Evolutionary conservation across 2,329 filamentous ascomycete genomes (phyloP), one percentile per base, ranked within the genome.

Genomic region (Capronia americana): DNA sequence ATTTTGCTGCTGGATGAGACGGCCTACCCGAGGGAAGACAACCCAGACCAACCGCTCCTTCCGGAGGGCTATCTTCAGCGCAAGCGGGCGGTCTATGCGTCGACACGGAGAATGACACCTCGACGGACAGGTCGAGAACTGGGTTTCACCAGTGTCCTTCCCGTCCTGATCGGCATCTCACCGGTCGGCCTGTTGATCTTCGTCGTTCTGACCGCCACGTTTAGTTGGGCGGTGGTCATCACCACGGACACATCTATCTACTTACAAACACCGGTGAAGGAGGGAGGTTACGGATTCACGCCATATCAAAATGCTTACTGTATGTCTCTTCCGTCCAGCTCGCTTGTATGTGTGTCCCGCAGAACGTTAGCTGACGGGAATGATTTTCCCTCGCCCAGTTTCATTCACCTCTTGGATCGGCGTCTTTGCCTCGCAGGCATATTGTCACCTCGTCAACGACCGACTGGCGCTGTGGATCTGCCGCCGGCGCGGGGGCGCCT

Each of bases 401-500:
- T 32, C 55, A 7, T 64, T 64, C 54, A 38, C 44, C 8, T n/a
- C 26, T 11, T 64, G 61, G 61, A n/a, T 58, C 11, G 51, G 32
- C 2, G 34, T 28, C 41, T 44, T 57, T 14, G 30, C 26, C 20
- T n/a, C 50, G 14, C 50, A 63, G 23, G 1, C 24, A 7, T 63
- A 63, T 28, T 23, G 60, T 34, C 34, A n/a, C 26, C 10, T 65
- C 48, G 58, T 69, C 61, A 70, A 70, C 30, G 73, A 74, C 58
- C 61, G 64, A 26, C 48, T 71, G 7, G 71, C 73, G 0, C 59
- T 74, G 14, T 61, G 50, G 44, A 55, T 73, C 1, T 67, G 65
- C 60, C 58, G 57, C 11, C 69, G 68, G 1, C 57, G 54, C 48
- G 71, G 71, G 41, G 77, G 77, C 4, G 68, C 70, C 34, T 81